These are phyloP conservation scores for Hyaloscypha bicolor DNA, from an alignment of 495 filamentous ascomycete species.

Conservation along the genomic window DNA sequence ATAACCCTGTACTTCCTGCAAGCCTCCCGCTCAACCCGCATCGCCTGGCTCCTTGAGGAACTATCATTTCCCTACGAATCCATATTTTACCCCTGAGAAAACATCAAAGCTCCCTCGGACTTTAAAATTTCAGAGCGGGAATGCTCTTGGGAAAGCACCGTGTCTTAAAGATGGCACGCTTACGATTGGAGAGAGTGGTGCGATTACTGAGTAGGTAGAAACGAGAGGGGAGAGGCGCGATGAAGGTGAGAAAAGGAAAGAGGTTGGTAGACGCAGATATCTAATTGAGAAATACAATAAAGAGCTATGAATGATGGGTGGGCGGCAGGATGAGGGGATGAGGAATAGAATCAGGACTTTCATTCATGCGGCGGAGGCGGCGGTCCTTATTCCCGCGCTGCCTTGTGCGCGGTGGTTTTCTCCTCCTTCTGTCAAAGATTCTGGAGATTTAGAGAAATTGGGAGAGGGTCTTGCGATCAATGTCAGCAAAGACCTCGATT, in stretches of 20 bases:
- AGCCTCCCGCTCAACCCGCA: constrained; percentile 44
- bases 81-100: constrained; percentile 34
- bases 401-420: constrained; percentile 38
- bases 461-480: constrained; percentile 35
- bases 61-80: constrained; percentile 37
- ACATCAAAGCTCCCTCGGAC: constrained; percentile 33
- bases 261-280: constrained; percentile 29
- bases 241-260: not conserved
- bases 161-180: constrained; percentile 37
- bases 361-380: constrained; percentile 42
- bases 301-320: constrained; percentile 34
- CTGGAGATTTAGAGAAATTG: constrained; percentile 14
- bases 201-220: constrained; percentile 35
- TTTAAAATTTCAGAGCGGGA: constrained; percentile 36
- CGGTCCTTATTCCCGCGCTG: constrained; percentile 38
- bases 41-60: constrained; percentile 46
- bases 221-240: too few relatives aligned
- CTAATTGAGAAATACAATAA: constrained; percentile 42
- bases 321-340: not conserved
- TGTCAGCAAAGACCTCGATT: constrained; percentile 40
- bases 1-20: constrained; percentile 47
- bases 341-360: constrained; percentile 36
- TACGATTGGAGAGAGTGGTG: constrained; percentile 42
- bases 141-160: constrained; percentile 40
- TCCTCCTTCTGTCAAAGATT: constrained; percentile 10